phyloP scores from a whole-genome alignment of 2,329 filamentous ascomycete species.

The Amylocarpus encephaloides region DNA sequence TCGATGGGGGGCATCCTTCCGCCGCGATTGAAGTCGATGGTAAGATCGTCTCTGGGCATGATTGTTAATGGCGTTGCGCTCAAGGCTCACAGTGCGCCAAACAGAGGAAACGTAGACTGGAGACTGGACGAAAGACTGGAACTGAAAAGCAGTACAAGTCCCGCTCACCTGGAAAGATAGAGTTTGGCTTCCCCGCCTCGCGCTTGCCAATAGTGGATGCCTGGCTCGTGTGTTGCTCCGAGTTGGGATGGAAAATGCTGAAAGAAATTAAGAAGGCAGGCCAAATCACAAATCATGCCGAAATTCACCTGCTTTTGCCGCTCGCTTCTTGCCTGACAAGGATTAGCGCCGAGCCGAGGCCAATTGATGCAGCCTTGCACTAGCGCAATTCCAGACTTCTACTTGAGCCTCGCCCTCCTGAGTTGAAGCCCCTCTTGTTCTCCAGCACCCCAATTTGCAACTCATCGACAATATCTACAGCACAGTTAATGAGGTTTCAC shows the following conservation, averaged over 20 bases:
- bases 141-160: conserved; percentile 13
- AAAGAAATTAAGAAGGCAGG: conserved; percentile 14
- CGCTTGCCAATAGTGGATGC: conserved; percentile 5
- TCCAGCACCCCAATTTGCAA: no score
- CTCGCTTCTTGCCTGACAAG: no score
- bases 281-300: background rate
- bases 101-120: conserved; percentile 5
- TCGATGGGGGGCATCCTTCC: conserved; percentile 52
- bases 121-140: background rate
- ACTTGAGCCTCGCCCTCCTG: no score
- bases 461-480: no score
- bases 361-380: no score
- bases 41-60: conserved; percentile 68
- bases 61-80: conserved; percentile 45
- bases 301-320: background rate
- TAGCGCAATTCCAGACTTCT: no score
- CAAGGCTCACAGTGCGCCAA: conserved; percentile 18
- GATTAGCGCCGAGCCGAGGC: background rate
- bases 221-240: background rate
- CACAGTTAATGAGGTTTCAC: no score
- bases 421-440: no score
- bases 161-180: conserved; percentile 24
- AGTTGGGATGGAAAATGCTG: conserved; percentile 9
- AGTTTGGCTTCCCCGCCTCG: conserved; percentile 9
- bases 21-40: conserved; percentile 57